phyloP scores from a whole-genome alignment of 148 eudicot species.

The Rhododendron mucronatum region DNA sequence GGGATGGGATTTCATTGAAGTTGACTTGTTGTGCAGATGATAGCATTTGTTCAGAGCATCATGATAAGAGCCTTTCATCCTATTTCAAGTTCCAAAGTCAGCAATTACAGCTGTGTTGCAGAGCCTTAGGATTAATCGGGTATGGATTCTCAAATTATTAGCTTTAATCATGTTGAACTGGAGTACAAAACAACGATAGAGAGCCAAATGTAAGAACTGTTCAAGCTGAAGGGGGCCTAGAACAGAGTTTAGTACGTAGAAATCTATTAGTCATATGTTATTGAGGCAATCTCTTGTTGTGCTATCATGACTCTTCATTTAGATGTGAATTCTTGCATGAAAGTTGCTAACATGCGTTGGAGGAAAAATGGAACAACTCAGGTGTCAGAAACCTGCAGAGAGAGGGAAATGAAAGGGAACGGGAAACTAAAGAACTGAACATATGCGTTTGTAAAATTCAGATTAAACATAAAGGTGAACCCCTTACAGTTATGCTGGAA shows the following conservation, averaged over 20 bases:
- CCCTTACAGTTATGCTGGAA: background rate
- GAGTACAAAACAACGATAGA: background rate
- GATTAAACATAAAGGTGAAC: background rate
- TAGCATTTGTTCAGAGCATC: slow-evolving; percentile 38
- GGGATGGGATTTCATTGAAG: background rate
- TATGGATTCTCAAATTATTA: background rate
- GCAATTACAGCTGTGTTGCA: slow-evolving; percentile 10
- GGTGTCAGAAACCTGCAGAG: background rate
- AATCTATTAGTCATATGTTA: background rate
- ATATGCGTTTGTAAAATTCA: background rate
- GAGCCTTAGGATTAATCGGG: slow-evolving; percentile 9
- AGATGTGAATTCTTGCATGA: background rate
- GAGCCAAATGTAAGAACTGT: background rate
- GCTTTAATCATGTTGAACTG: background rate
- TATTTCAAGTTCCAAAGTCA: slow-evolving; percentile 2
- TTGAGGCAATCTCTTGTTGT: background rate
- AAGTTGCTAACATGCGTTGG: background rate
- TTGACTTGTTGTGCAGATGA: slow-evolving; percentile 28
- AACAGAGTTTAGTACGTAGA: background rate
- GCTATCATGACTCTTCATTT: background rate
- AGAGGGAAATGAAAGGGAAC: background rate
- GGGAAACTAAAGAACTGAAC: background rate
- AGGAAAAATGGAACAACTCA: background rate
- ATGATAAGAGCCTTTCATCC: slow-evolving; percentile 28
- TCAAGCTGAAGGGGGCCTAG: background rate